Evolutionary conservation across 1,284 basidiomycete genomes (phyloP).

Genomic region (Rhodotorula sp.): DNA sequence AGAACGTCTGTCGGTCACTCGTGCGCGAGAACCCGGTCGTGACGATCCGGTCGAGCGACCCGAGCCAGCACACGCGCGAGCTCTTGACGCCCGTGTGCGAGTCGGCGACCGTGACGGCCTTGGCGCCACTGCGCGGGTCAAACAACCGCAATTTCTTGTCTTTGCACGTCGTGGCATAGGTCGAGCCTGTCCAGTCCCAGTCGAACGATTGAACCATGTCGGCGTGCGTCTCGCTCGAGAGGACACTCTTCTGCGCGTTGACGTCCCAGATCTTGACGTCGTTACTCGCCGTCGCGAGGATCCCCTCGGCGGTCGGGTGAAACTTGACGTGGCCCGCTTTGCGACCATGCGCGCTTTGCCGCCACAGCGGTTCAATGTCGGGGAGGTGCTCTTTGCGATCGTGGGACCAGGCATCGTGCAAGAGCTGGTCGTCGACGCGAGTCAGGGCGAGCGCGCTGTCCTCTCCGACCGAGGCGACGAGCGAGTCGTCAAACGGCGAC

Average conservation of each 20-base stretch:
- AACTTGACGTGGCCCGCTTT: constrained; percentile 94
- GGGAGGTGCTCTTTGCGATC: constrained; percentile 71
- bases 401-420: constrained; percentile 76
- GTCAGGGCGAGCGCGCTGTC: constrained; percentile 91
- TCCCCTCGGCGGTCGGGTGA: constrained; percentile 85
- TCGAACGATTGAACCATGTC: constrained; percentile 85
- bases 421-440: constrained; percentile 68
- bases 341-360: constrained; percentile 57
- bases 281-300: constrained; percentile 81
- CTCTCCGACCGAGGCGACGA: constrained; percentile 87
- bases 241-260: constrained; percentile 62
- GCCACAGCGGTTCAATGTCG: constrained; percentile 72
- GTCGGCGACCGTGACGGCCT: constrained; percentile 76
- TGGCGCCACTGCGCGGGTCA: constrained; percentile 75
- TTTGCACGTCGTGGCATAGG: constrained; percentile 71
- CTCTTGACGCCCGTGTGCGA: constrained; percentile 94
- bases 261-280: constrained; percentile 95
- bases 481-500: constrained; percentile 87
- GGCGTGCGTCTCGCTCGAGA: constrained; percentile 69
- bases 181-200: constrained; percentile 78
- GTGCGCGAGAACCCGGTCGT: constrained; percentile 95
- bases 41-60: constrained; percentile 78
- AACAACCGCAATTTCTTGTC: constrained; percentile 91
- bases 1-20: constrained; percentile 81
- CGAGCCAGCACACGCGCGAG: constrained; percentile 85